Base-by-base conservation (phyloP, 805 yeast species). In the Candida sphagnicola region DNA sequence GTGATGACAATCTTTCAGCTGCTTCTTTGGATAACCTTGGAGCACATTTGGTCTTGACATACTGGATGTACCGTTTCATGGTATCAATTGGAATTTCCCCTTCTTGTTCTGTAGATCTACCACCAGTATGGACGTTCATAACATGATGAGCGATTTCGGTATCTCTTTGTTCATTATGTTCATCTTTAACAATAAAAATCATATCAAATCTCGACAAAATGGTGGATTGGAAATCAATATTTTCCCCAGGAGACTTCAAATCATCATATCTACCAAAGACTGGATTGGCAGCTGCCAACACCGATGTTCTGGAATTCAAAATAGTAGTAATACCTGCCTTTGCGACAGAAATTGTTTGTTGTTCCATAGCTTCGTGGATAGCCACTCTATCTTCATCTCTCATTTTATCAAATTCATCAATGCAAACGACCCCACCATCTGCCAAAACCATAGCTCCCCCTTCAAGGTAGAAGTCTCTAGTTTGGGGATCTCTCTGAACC, bases 361-460 rank as follows among this genome's bases (percentile, higher is more conserved):
- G 99, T 68, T 93, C 99, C 99, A 93, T 93, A 10, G 99, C 99
- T 71, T 93, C 99, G 63, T 93, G 99, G 49, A 93, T 93, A 0
- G 99, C 98, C 28, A 93, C 98, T 57, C 99, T 77, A 63, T 93
- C 99, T 59, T 93, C 98, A 56, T 93, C 99, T 59, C 98, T 76
- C 99, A 93, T 93, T 71, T 93, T 93, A 62, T 93, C 99, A 57
- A 93, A 93, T 74, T 93, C 99, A 70, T 93, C 99, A 56, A 93
- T 93, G 74, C 98, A 93, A 34, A 91, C 97, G 36, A 93, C 97
- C 48, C 99, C 99, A 28, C 98, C 98, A 66, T 93, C 99, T 0
- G 99, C 99, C 36, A 93, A 70, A n/a, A 93, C 99, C 97, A 93
- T 90, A 6, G 99, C 99, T 64, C 99, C 99, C 43, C 99, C 99